Conservation (phyloP, 2,329 filamentous ascomycete species). For the Penicillium corylophilum region DNA sequence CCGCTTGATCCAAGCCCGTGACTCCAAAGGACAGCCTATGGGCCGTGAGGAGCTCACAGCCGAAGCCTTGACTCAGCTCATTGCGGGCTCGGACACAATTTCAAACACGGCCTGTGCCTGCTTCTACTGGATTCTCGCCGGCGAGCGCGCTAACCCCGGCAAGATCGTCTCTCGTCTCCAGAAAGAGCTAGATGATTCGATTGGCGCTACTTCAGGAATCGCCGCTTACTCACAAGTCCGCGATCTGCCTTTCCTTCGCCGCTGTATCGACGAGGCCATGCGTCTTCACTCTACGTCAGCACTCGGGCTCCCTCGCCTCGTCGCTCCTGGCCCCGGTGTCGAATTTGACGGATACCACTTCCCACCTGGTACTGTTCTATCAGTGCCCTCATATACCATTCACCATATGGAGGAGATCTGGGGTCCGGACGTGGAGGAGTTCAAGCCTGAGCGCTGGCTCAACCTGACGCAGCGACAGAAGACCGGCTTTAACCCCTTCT, state of each 20-base stretch:
- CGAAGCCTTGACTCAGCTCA: conserved; percentile 35
- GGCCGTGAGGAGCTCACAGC: conserved; percentile 29
- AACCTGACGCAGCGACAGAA: conserved; percentile 32
- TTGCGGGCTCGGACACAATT: conserved; percentile 37
- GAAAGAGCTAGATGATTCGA: conserved; percentile 24
- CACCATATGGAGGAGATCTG: conserved; percentile 43
- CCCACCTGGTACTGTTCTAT: conserved; percentile 35
- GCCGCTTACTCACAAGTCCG: conserved; percentile 23
- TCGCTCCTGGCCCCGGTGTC: conserved; percentile 19
- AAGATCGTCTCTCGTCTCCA: conserved; percentile 16
- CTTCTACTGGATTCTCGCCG: conserved; percentile 28
- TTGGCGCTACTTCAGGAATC: conserved; percentile 8
- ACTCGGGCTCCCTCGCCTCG: conserved; percentile 23
- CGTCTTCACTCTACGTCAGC: conserved; percentile 31
- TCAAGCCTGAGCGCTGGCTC: conserved; percentile 40
- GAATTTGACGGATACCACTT: conserved; percentile 20
- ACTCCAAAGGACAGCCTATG: conserved; percentile 29
- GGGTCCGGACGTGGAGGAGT: conserved; percentile 42
- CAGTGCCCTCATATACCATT: conserved; percentile 42
- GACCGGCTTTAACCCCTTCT: conserved; percentile 41
- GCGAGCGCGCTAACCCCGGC: conserved; percentile 20
- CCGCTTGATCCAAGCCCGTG: conserved; percentile 30
- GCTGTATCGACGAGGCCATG: conserved; percentile 33
- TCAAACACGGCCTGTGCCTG: conserved; percentile 29
- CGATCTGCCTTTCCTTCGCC: conserved; percentile 28